Conservation (phyloP, 2,329 filamentous ascomycete species). For the Mollisia scopiformis region DNA sequence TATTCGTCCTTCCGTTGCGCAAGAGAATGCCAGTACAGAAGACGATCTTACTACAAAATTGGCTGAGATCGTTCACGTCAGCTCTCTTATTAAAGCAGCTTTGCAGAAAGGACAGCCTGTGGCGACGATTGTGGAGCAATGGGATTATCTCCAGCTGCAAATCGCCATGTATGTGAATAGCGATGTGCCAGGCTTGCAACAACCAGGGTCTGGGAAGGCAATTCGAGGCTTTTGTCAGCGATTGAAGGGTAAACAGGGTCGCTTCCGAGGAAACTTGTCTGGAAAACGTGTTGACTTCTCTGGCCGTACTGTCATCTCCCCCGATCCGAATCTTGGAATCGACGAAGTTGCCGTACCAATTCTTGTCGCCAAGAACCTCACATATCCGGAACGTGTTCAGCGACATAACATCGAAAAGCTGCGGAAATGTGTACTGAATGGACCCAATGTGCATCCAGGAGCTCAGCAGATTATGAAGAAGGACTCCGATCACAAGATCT, state of each 20-base stretch:
- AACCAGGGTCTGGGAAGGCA: slow-evolving; percentile 82
- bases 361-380: slow-evolving; percentile 93
- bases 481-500: slow-evolving; percentile 68
- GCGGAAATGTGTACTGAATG: slow-evolving; percentile 72
- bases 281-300: slow-evolving; percentile 99
- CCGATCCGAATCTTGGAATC: slow-evolving; percentile 91
- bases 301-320: slow-evolving; percentile 94
- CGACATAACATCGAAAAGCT: slow-evolving; percentile 86
- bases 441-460: slow-evolving; percentile 80
- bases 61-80: slow-evolving; percentile 94
- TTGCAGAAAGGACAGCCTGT: slow-evolving; percentile 83
- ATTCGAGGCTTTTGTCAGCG: slow-evolving; percentile 95
- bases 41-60: slow-evolving; percentile 96
- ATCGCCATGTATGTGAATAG: slow-evolving; percentile 99
- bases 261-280: slow-evolving; percentile 94
- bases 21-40: slow-evolving; percentile 91
- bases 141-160: slow-evolving; percentile 95
- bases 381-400: slow-evolving; percentile 89
- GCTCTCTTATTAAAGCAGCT: slow-evolving; percentile 81
- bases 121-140: slow-evolving; percentile 93
- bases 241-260: slow-evolving; percentile 94
- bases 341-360: slow-evolving; percentile 92
- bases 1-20: slow-evolving; percentile 90
- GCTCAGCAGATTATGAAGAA: slow-evolving; percentile 82
- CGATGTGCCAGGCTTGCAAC: slow-evolving; percentile 89